These are phyloP conservation scores for Raffaelea deltoideospora DNA, from an alignment of 2,329 filamentous ascomycete species.

Conservation along the genomic window DNA sequence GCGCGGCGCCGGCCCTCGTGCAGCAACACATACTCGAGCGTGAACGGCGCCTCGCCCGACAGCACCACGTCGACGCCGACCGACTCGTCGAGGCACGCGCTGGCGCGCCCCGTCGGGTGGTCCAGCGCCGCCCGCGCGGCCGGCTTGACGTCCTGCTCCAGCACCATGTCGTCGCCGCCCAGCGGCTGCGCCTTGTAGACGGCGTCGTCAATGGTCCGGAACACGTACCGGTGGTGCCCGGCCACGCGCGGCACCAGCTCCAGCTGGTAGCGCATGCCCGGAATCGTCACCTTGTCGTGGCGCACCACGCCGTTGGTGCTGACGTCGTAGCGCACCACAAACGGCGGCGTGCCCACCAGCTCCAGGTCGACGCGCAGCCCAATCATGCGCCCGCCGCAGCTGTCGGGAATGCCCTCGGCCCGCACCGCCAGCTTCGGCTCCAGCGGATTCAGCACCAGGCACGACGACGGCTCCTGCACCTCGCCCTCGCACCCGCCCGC, in stretches of 20 bases:
- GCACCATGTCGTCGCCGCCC: slow-evolving; percentile 41
- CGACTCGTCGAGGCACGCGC: slow-evolving; percentile 70
- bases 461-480: slow-evolving; percentile 86
- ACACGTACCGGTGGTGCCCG: slow-evolving; percentile 76
- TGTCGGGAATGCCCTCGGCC: slow-evolving; percentile 76
- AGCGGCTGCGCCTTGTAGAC: slow-evolving; percentile 60
- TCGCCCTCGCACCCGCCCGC: slow-evolving; percentile 77
- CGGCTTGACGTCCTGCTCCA: slow-evolving; percentile 88
- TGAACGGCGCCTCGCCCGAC: slow-evolving; percentile 74
- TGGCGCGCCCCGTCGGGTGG: slow-evolving; percentile 35
- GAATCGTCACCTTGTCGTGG: slow-evolving; percentile 39
- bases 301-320: slow-evolving; percentile 44
- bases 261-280: slow-evolving; percentile 67
- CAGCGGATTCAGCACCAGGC: slow-evolving; percentile 77
- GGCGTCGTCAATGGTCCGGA: slow-evolving; percentile 64
- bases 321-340: slow-evolving; percentile 65
- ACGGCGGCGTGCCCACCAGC: slow-evolving; percentile 82
- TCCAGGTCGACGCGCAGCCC: slow-evolving; percentile 81
- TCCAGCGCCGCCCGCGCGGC: slow-evolving; percentile 67
- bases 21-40: slow-evolving; percentile 80
- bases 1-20: slow-evolving; percentile 75
- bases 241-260: slow-evolving; percentile 70
- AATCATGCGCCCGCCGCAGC: slow-evolving; percentile 86
- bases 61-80: slow-evolving; percentile 61
- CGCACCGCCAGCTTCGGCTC: slow-evolving; percentile 64